Base-by-base conservation (phyloP, 2,329 filamentous ascomycete genomes). In the Emmonsiellopsis sp. region DNA sequence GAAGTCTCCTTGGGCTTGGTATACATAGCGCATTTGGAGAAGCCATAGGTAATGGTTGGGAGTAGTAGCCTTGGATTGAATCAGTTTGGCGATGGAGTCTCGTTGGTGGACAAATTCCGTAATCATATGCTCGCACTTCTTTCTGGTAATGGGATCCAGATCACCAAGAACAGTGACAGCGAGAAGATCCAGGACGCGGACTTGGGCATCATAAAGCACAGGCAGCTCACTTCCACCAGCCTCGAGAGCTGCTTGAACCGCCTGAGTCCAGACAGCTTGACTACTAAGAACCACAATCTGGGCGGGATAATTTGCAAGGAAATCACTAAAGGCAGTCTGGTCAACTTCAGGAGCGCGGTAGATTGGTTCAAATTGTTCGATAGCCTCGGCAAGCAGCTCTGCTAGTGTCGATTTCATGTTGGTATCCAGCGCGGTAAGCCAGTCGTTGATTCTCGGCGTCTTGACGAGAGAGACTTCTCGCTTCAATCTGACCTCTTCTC, bases 91-190 rank as follows among this genome's bases (percentile, higher is more conserved):
- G 59, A 97, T 93, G 15, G 86, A 82, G 69, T 98, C 93, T 57
- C 93, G 87, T 70, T 99, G 94, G 68, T 98, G 93, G 11, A 99
- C 93, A 66, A 93, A 97, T 69, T 98, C 94, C 0, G 94, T 99
- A 66, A 99, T 98, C 60, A 98, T 81, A 71, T 96, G 92, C 70
- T 99, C 93, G 71, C 92, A 98, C 76, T 95, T 96, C 79, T 95
- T 95, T 58, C 93, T 82, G 65, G 87, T 83, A 49, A 96, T 87
- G 6, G 89, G 77, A 60, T 91, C 87, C 20, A 98, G 80, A 64
- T 98, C 91, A 40, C 88, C 89, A 13, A 98, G 78, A 10, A 99
- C 93, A 2, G 89, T 92, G 40, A 87, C 81, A 16, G 93, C 93
- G 53, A 98, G 84, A 20, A 95, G 77, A 53, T 88, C 84, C 44